Evolutionary conservation across 345 rosid genomes (phyloP).

Genomic region (Salix brachista): DNA sequence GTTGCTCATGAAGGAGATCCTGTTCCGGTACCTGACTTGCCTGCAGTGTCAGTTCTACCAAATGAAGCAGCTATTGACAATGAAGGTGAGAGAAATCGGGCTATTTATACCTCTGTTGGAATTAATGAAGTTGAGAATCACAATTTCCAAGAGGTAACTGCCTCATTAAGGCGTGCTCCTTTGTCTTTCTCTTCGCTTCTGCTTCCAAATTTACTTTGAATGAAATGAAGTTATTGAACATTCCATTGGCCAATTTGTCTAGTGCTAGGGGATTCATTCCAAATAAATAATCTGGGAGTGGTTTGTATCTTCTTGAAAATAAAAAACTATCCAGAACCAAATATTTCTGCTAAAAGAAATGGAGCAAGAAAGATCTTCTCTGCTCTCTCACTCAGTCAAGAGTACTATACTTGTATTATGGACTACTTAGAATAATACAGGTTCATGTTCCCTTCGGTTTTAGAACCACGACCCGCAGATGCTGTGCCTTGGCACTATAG

Average conservation of each 20-base stretch:
- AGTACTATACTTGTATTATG: no score
- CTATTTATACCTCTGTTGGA: conserved; percentile 28
- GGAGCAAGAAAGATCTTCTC: background rate
- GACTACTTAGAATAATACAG: no score
- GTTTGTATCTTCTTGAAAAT: conserved; percentile 23
- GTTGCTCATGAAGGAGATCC: conserved; percentile 39
- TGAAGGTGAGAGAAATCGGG: conserved; percentile 19
- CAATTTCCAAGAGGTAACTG: conserved; percentile 50
- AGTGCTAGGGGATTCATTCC: background rate
- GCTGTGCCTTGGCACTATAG: no score
- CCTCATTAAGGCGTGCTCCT: conserved; percentile 30
- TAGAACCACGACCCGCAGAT: no score
- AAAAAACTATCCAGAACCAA: background rate
- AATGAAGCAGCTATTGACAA: conserved; percentile 19
- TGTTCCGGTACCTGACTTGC: conserved; percentile 70
- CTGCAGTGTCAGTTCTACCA: conserved; percentile 22
- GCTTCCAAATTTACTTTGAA: background rate
- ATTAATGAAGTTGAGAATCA: conserved; percentile 27
- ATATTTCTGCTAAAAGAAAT: background rate
- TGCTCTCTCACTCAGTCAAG: background rate
- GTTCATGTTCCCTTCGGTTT: no score
- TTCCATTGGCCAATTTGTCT: conserved; percentile 7
- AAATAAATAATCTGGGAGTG: background rate
- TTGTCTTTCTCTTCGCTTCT: background rate
- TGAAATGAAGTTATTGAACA: background rate